phyloP scores from a whole-genome alignment of 1,139 yeast genomes.

The Sugiyamaella neomexicana region DNA sequence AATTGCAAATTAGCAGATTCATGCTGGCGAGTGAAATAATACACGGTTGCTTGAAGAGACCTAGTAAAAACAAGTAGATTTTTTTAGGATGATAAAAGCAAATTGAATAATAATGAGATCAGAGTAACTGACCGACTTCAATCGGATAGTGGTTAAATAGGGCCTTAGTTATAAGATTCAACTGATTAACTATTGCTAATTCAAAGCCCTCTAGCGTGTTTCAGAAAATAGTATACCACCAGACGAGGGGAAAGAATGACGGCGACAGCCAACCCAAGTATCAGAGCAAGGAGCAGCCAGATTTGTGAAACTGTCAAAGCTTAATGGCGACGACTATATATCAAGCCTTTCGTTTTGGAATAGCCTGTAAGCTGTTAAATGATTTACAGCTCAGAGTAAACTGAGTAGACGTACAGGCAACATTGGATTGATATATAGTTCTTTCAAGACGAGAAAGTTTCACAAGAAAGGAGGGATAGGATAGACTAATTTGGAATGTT shows the following conservation, averaged over 20 bases:
- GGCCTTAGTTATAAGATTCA: slow-evolving; percentile 4
- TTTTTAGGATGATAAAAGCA: not conserved
- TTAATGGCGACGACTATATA: not conserved
- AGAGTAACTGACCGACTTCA: not conserved
- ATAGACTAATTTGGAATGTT: not conserved
- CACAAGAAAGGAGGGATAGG: not conserved
- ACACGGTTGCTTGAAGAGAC: slow-evolving; percentile 2
- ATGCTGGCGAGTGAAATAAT: slow-evolving; percentile 12
- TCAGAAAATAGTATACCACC: not conserved
- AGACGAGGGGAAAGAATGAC: not conserved
- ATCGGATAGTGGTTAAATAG: not conserved
- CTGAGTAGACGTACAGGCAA: too few relatives aligned
- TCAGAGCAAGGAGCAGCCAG: not conserved
- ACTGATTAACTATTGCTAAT: not conserved
- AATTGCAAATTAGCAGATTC: not conserved
- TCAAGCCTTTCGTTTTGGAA: not conserved
- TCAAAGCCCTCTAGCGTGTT: not conserved
- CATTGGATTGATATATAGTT: slow-evolving; percentile 3
- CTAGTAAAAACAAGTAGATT: not conserved
- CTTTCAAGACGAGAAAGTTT: slow-evolving; percentile 3
- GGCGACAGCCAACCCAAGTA: not conserved
- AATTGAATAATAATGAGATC: not conserved
- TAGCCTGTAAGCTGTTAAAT: too few relatives aligned
- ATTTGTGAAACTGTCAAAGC: not conserved
- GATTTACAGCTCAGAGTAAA: too few relatives aligned